Conservation (phyloP, 2,329 filamentous ascomycete genomes). For the Alternaria panax region DNA sequence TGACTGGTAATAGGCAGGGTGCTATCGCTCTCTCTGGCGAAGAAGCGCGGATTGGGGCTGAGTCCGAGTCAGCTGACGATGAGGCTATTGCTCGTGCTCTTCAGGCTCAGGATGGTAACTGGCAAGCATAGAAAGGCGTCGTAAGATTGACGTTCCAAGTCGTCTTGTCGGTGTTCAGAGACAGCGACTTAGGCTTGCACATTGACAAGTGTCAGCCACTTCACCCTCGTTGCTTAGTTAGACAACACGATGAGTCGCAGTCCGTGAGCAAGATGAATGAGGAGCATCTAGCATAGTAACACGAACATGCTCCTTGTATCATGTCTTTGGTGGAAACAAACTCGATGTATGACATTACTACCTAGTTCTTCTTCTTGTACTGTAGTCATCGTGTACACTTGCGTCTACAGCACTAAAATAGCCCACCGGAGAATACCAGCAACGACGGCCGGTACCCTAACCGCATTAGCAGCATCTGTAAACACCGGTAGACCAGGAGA, state of each 20-base stretch:
- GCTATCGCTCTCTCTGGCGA: constrained; percentile 32
- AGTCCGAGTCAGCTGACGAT: constrained; percentile 20
- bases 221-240: background rate
- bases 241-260: background rate
- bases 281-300: background rate
- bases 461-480: constrained; percentile 27
- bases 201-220: background rate
- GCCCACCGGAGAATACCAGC: constrained; percentile 29
- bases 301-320: background rate
- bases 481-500: constrained; percentile 19
- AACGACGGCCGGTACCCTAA: constrained; percentile 22
- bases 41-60: constrained; percentile 25
- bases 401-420: constrained; percentile 27
- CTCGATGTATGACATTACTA: background rate
- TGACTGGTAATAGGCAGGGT: constrained; percentile 29
- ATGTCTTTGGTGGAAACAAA: background rate
- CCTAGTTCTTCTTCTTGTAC: background rate
- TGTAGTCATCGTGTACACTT: no score
- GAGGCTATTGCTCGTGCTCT: constrained; percentile 29
- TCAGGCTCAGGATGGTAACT: constrained; percentile 31
- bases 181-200: background rate
- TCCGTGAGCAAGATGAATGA: background rate
- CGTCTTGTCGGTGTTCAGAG: background rate
- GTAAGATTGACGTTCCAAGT: background rate
- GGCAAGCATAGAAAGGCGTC: constrained; percentile 13